A percentile compares a stretch with the other conserved stretches of the same genome.
Conservation (phyloP, 2,329 filamentous ascomycete genomes). For the Drechslerella dactyloides region DNA sequence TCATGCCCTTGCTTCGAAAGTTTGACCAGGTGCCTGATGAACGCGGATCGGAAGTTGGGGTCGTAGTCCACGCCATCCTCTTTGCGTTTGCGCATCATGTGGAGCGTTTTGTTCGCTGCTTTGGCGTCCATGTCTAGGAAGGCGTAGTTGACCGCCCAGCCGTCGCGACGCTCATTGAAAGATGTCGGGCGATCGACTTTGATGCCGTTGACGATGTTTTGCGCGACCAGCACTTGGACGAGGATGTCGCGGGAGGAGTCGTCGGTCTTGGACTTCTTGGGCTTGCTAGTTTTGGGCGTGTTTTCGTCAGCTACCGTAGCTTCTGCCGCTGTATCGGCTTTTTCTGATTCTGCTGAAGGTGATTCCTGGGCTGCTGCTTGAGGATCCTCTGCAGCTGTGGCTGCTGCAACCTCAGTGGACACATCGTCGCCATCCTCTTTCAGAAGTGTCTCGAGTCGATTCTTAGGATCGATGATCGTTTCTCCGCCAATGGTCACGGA, state of each 20-base stretch:
- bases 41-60: slow-evolving; percentile 25
- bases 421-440: neutral
- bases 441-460: slow-evolving; percentile 5
- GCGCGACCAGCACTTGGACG: slow-evolving; percentile 40
- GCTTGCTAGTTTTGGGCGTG: neutral
- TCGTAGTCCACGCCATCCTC: slow-evolving; percentile 42
- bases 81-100: slow-evolving; percentile 38
- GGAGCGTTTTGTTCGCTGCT: slow-evolving; percentile 28
- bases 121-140: slow-evolving; percentile 39
- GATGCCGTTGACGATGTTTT: slow-evolving; percentile 30
- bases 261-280: neutral
- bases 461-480: slow-evolving; percentile 18
- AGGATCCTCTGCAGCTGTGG: neutral
- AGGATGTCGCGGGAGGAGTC: slow-evolving; percentile 1
- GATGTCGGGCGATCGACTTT: slow-evolving; percentile 28
- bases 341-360: slow-evolving; percentile 50
- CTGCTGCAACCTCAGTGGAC: slow-evolving; percentile 8
- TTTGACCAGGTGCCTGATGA: slow-evolving; percentile 29
- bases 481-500: slow-evolving; percentile 26
- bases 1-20: slow-evolving; percentile 35
- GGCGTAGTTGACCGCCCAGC: slow-evolving; percentile 41
- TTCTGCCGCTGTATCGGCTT: neutral
- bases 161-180: slow-evolving; percentile 17
- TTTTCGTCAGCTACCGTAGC: neutral
- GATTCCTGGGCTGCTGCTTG: neutral